Base-by-base conservation (phyloP, 805 yeast genomes). In the Ogataea zsoltii region DNA sequence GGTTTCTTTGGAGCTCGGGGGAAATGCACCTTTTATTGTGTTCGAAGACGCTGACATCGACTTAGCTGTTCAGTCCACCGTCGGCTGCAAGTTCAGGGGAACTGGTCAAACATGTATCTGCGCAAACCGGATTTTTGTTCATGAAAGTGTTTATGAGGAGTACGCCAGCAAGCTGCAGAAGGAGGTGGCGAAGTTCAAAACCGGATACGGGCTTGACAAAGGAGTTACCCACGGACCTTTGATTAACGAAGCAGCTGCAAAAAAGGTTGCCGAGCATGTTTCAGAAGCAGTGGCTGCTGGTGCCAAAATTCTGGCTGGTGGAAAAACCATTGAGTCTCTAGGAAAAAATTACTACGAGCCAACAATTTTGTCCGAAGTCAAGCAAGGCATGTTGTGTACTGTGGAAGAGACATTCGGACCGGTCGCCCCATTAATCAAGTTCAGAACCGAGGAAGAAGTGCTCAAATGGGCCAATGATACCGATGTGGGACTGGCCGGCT, bases 31-130 rank as follows among this genome's bases (percentile, higher is more conserved):
- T 2, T 77, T 84, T 52, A 75, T 85, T 45, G 82, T 85, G 3
- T 84, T 83, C 60, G 79, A 80, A 29, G 90, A 85, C 59, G 88
- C 86, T 6, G 77, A 82, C 49, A 52, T 85, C 17, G 83, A 78
- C 43, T 66, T 70, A 33, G 91, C 90, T 1, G 79, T 83, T 5
- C 74, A 73, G n/a, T 85, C 79, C 18, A 71, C 84, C 6, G 59
- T 83, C 42, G 75, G 75, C 6, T 75, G 82, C 46, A 85, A 85
- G 61, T 85, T 84, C 66, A 72, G 91, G 56, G 80, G 83, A 4
- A 73, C 82, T 41, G 92, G 92, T 41, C 91, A 85, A 64, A 83
- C 89, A 7, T 86, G 92, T 64, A 83, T 84, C 29, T 83, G 89
- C 60, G 87, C 88, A 26, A 83, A 83, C 63, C 69, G 89, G 49